Base-by-base conservation (phyloP, 148 eudicot species). In the Polygonum aviculare region DNA sequence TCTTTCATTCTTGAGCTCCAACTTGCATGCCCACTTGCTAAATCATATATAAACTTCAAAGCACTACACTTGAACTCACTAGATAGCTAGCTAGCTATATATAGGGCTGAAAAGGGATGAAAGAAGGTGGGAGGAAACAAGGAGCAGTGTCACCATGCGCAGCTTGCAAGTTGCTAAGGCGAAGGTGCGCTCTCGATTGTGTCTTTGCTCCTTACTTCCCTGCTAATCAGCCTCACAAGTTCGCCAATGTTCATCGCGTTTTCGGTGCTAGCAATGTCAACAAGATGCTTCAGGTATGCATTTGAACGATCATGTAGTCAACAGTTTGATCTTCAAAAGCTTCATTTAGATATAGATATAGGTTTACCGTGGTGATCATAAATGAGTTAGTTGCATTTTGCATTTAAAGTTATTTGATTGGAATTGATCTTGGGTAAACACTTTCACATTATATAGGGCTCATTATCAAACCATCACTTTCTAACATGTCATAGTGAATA, bases 261-360 rank as follows among this genome's bases (percentile, higher is more conserved):
- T 87, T 87, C 77, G 90, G 90, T 54, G 90, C 90, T 79, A 87
- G 90, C 87, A 87, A 87, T 81, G 88, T 87, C 69, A 87, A 83
- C 77, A 75, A 75, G 41, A 74, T 74, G 76, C 55, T 74, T n/a
- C 59, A 74, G 76, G 76, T 74, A 74, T 7, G 14, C 36, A 12
- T 22, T 5, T n/a, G 31, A 26, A 26, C 31, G 31, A 26, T 26
- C 31, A 31, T 22, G 5, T 33, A 6, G 47, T 44, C 2, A 8
- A 44, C 47, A 44, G 7, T 44, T 44, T 44, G 47, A 7, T 44
- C 47, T 44, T 65, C 8, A 6, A 65, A 26, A 26, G 31, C 31
- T 26, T 26, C 33, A 33, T 8, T n/a, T 33, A 65, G 12, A 48
- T 48, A 48, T 12, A 50, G 14, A 50, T 50, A 50, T 50, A 50